Evolutionary conservation across 176 grass and related monocot species (phyloP).

Genomic region (Eragrostis curvula): DNA sequence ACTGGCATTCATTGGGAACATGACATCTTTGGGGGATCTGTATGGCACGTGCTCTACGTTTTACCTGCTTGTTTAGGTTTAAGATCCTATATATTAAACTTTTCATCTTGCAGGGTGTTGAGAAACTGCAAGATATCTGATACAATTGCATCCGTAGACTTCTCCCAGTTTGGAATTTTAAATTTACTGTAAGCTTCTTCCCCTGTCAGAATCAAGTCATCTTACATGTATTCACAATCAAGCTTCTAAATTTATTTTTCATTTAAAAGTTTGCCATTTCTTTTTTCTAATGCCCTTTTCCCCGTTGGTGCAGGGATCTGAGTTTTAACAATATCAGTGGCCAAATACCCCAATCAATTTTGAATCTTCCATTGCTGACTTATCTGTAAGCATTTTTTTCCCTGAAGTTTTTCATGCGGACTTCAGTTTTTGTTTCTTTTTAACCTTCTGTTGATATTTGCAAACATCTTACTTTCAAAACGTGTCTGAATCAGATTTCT

Average conservation of each 20-base stretch:
- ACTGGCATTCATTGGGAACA: conserved; percentile 63
- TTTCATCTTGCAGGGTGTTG: conserved; percentile 60
- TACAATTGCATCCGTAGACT: conserved; percentile 59
- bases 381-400: conserved; percentile 59
- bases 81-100: conserved; percentile 29
- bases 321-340: conserved; percentile 95
- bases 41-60: conserved; percentile 26
- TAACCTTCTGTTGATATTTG: conserved; percentile 11
- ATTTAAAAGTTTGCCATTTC: neutral
- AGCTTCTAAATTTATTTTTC: conserved; percentile 1
- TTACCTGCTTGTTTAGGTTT: conserved; percentile 9
- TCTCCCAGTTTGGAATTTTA: conserved; percentile 58
- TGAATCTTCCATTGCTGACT: conserved; percentile 56
- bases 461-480: conserved; percentile 26
- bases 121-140: conserved; percentile 82
- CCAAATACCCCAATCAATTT: conserved; percentile 62
- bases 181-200: conserved; percentile 49
- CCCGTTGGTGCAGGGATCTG: conserved; percentile 62
- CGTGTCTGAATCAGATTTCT: conserved; percentile 71
- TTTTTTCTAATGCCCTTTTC: conserved; percentile 37
- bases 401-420: conserved; percentile 1
- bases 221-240: neutral
- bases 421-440: conserved; percentile 8
- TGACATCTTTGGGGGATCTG: conserved; percentile 72
- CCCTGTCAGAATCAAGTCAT: neutral